These are phyloP conservation scores for Lentinula aciculospora DNA, from an alignment of 768 basidiomycete species.

Conservation along the genomic window DNA sequence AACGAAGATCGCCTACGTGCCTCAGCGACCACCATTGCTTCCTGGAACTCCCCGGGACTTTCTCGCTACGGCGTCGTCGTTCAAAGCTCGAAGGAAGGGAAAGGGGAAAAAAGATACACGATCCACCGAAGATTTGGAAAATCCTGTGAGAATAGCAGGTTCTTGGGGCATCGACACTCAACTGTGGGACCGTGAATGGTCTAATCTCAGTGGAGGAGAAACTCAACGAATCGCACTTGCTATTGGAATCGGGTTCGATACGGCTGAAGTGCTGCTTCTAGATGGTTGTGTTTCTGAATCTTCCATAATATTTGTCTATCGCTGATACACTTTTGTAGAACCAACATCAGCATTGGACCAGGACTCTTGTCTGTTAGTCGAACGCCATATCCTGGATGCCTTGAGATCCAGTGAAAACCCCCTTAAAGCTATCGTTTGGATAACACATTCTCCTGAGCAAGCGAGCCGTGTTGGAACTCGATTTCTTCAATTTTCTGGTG, in stretches of 20 bases:
- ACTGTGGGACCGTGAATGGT: constrained; percentile 80
- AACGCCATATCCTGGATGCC: constrained; percentile 50
- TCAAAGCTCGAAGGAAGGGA: constrained; percentile 18
- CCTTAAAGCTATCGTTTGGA: constrained; percentile 78
- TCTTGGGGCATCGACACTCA: constrained; percentile 62
- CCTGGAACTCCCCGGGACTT: constrained; percentile 77
- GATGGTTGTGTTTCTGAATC: constrained; percentile 52
- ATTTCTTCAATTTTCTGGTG: constrained; percentile 43
- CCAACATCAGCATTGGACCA: constrained; percentile 87
- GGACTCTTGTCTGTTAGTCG: constrained; percentile 59
- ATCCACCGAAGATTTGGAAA: constrained; percentile 19
- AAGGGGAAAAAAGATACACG: constrained; percentile 29
- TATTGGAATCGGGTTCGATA: constrained; percentile 63
- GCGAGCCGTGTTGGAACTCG: constrained; percentile 68
- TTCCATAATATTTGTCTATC: background rate
- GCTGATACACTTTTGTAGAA: constrained; percentile 38
- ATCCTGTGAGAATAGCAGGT: constrained; percentile 48
- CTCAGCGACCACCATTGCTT: constrained; percentile 84
- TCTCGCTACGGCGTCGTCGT: constrained; percentile 47
- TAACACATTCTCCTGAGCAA: constrained; percentile 84
- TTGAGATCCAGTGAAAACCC: constrained; percentile 40
- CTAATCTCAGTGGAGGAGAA: constrained; percentile 81
- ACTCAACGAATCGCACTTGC: constrained; percentile 80
- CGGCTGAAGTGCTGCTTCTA: constrained; percentile 73
- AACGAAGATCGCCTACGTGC: constrained; percentile 78